Percentiles rank a stretch among this genome's conserved stretches.
Evolutionary conservation across 148 eudicot species (phyloP).

Genomic region (Diospyros lotus): DNA sequence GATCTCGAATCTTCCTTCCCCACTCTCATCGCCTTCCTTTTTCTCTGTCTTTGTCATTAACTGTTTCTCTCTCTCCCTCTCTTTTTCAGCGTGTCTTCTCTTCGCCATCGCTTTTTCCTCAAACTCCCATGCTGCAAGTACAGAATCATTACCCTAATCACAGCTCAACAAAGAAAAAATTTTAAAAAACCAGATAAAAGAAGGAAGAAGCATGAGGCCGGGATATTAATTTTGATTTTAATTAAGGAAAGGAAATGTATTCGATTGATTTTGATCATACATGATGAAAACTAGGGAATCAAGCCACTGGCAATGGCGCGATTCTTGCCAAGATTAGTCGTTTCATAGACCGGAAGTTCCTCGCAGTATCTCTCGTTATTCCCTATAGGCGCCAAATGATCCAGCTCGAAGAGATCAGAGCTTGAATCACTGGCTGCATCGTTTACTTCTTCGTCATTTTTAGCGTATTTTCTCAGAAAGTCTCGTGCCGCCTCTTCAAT

Average conservation of each 20-base stretch:
- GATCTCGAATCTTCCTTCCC: conserved; percentile 29
- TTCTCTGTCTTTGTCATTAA: conserved; percentile 28
- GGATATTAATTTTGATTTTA: neutral
- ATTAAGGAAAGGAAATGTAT: neutral
- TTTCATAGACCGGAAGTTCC: conserved; percentile 86
- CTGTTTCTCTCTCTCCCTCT: conserved; percentile 24
- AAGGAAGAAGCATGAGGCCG: neutral
- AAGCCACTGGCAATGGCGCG: conserved; percentile 28
- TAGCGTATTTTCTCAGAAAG: conserved; percentile 12
- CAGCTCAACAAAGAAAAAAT: neutral
- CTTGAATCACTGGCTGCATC: conserved; percentile 69
- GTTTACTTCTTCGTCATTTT: conserved; percentile 25
- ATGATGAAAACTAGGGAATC: conserved; percentile 18
- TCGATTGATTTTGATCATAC: neutral
- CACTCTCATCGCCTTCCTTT: neutral
- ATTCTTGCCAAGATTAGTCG: conserved; percentile 43
- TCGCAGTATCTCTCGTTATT: conserved; percentile 26
- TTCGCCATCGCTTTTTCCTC: conserved; percentile 1
- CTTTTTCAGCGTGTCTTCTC: conserved; percentile 19
- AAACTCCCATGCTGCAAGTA: conserved; percentile 3
- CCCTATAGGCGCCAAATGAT: conserved; percentile 53
- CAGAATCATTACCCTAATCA: too few relatives aligned
- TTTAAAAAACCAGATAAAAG: neutral
- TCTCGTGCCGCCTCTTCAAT: conserved; percentile 39
- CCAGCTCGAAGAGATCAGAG: conserved; percentile 86